These are phyloP conservation scores for Penicillium sp. DNA, from an alignment of 2,329 filamentous ascomycete genomes.

Conservation along the genomic window DNA sequence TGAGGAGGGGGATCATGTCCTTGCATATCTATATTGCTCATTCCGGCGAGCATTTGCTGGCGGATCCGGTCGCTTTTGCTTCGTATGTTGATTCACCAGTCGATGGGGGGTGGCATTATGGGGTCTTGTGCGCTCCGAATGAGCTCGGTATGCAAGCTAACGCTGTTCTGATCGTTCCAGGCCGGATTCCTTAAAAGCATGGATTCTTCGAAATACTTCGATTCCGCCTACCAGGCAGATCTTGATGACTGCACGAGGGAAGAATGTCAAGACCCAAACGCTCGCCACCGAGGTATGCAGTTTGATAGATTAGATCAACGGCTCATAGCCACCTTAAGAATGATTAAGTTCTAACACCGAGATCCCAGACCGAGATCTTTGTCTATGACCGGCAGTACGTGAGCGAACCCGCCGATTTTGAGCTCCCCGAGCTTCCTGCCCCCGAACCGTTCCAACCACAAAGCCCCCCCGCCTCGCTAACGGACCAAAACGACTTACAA, in stretches of 20 bases:
- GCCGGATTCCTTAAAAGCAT: slow-evolving; percentile 81
- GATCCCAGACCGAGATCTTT: slow-evolving; percentile 76
- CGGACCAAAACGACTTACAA: slow-evolving; percentile 75
- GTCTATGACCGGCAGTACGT: slow-evolving; percentile 85
- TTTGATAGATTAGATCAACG: not conserved
- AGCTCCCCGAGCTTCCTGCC: slow-evolving; percentile 58
- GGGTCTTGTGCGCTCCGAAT: slow-evolving; percentile 9
- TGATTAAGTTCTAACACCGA: not conserved
- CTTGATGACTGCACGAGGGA: slow-evolving; percentile 80
- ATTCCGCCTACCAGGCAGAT: slow-evolving; percentile 82
- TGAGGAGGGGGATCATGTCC: slow-evolving; percentile 67
- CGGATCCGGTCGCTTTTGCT: slow-evolving; percentile 74
- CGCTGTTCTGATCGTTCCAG: slow-evolving; percentile 47
- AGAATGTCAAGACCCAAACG: slow-evolving; percentile 78
- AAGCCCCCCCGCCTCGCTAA: slow-evolving; percentile 75
- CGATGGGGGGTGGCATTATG: slow-evolving; percentile 15
- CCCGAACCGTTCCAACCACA: slow-evolving; percentile 63
- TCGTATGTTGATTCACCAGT: slow-evolving; percentile 59
- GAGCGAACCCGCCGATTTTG: slow-evolving; percentile 47
- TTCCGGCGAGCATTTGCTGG: slow-evolving; percentile 81
- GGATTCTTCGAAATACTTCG: slow-evolving; percentile 73
- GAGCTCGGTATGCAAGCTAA: slow-evolving; percentile 24
- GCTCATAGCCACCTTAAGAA: not conserved
- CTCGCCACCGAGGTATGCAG: slow-evolving; percentile 73
- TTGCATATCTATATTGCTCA: slow-evolving; percentile 90